These are phyloP conservation scores for Pseudocercospora fijiensis DNA, from an alignment of 2,329 filamentous ascomycete species.

Conservation along the genomic window DNA sequence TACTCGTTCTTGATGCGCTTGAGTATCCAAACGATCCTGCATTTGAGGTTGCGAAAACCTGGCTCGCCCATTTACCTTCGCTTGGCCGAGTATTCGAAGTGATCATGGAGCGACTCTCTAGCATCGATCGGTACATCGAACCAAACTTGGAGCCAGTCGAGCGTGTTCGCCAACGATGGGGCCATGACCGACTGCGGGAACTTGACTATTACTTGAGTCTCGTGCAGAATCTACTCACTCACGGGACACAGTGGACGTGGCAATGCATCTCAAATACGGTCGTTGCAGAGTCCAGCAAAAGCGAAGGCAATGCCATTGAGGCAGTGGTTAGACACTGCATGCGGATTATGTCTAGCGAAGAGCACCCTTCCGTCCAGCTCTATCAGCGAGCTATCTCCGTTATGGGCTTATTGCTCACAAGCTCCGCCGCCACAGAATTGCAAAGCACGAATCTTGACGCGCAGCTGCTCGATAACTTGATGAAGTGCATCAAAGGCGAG, in stretches of 20 bases:
- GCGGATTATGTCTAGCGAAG: slow-evolving; percentile 24
- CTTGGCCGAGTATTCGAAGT: slow-evolving; percentile 51
- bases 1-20: slow-evolving; percentile 77
- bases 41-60: slow-evolving; percentile 73
- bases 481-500: slow-evolving; percentile 24
- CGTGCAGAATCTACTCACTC: slow-evolving; percentile 69
- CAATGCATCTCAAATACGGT: slow-evolving; percentile 24
- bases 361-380: slow-evolving; percentile 16
- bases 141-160: background rate
- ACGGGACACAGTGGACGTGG: slow-evolving; percentile 45
- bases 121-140: background rate
- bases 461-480: slow-evolving; percentile 29
- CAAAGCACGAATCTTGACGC: slow-evolving; percentile 30
- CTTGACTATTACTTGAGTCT: slow-evolving; percentile 64
- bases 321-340: slow-evolving; percentile 29
- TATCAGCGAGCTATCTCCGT: slow-evolving; percentile 23
- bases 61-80: slow-evolving; percentile 66
- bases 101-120: slow-evolving; percentile 20
- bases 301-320: slow-evolving; percentile 22
- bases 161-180: background rate
- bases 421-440: slow-evolving; percentile 22
- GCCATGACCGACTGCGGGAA: slow-evolving; percentile 52
- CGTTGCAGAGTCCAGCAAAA: background rate
- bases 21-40: slow-evolving; percentile 69
- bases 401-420: slow-evolving; percentile 27